A percentile compares a stretch with the other conserved stretches of the same genome.
Conservation (phyloP, 1,139 yeast genomes). For the Saccharomyces pastorianus region DNA sequence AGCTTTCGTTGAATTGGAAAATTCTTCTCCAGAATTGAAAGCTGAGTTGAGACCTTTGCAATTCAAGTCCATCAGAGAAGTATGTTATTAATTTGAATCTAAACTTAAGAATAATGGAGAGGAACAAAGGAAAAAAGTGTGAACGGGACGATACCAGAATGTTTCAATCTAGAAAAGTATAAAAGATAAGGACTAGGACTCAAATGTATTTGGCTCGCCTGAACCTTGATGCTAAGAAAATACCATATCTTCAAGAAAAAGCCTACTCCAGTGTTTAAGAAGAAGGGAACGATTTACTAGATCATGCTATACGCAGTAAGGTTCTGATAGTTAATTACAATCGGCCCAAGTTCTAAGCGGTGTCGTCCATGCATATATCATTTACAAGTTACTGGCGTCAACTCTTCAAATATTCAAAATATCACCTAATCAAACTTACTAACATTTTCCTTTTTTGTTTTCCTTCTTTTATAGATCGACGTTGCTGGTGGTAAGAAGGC, state of each 20-base stretch:
- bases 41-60: conserved; percentile 97
- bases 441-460: neutral
- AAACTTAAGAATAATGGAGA: neutral
- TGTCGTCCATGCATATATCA: neutral
- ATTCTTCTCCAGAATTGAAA: conserved; percentile 88
- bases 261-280: neutral
- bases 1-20: conserved; percentile 96
- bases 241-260: too few relatives aligned
- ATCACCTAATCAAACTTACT: neutral
- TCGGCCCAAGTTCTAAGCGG: neutral
- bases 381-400: neutral
- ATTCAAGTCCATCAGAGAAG: conserved; percentile 96
- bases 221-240: neutral
- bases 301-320: neutral
- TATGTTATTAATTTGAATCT: conserved; percentile 28
- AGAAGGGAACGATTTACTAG: neutral
- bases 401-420: neutral
- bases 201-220: neutral
- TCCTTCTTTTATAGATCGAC: conserved; percentile 46
- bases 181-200: too few relatives aligned
- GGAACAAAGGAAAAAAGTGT: neutral
- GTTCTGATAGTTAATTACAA: neutral
- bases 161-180: too few relatives aligned
- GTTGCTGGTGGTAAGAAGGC: conserved; percentile 99
- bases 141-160: too few relatives aligned